A percentile compares a stretch with the other conserved stretches of the same genome.
Conservation (phyloP, 768 basidiomycete species). For the Boletales sp. region DNA sequence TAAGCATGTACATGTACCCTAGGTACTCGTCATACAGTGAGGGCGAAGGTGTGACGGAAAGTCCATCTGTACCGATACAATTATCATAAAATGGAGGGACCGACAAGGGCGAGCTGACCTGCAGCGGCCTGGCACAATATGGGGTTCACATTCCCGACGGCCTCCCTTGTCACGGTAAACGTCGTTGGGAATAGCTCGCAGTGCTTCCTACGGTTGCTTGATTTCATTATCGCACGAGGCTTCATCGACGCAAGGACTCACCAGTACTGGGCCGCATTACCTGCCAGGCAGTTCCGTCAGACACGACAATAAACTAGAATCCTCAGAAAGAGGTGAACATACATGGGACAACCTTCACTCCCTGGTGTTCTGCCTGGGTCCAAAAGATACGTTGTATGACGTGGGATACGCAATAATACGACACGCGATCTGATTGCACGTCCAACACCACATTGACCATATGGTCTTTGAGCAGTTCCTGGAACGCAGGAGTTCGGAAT, state of each 20-base stretch:
- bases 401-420: conserved; percentile 30
- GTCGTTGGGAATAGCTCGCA: conserved; percentile 30
- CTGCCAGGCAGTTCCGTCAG: conserved; percentile 7
- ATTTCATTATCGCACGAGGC: neutral
- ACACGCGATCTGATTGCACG: neutral
- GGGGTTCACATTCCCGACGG: conserved; percentile 18
- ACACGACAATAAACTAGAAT: neutral
- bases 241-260: conserved; percentile 3
- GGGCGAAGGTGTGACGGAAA: conserved; percentile 31
- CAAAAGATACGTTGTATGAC: conserved; percentile 26
- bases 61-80: conserved; percentile 15
- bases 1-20: conserved; percentile 26
- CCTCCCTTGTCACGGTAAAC: conserved; percentile 15
- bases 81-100: neutral
- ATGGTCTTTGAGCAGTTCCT: conserved; percentile 5
- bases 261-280: conserved; percentile 29
- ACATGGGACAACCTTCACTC: conserved; percentile 18
- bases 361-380: conserved; percentile 22
- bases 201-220: conserved; percentile 19
- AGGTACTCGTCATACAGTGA: conserved; percentile 24
- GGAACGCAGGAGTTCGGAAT: neutral
- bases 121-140: conserved; percentile 28
- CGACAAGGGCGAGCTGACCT: conserved; percentile 8
- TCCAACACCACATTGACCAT: conserved; percentile 18
- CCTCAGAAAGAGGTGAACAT: conserved; percentile 1